Percentiles rank a stretch among this genome's conserved stretches.
Conservation (phyloP, 2,329 filamentous ascomycete species). For the Colletotrichum liaoningense region DNA sequence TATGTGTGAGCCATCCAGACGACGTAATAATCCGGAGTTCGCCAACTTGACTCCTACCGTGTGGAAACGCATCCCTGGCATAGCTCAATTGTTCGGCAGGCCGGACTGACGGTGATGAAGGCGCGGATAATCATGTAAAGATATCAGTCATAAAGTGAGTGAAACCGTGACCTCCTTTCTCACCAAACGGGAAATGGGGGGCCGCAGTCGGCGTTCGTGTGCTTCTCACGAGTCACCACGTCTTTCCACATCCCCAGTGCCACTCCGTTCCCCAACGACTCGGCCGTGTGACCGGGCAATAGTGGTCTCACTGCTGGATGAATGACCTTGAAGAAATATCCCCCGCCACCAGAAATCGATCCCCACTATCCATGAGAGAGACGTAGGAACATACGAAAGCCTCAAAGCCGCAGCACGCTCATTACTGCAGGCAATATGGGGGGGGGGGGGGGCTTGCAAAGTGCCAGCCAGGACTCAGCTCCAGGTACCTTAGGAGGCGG, state of each 20-base stretch:
- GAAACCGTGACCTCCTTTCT: not conserved
- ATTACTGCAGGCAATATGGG: not conserved
- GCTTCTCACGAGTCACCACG: not conserved
- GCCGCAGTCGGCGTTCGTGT: not conserved
- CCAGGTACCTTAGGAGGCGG: not conserved
- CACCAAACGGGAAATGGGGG: not conserved
- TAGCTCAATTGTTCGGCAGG: not conserved
- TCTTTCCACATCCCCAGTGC: not conserved
- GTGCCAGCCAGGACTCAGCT: not conserved
- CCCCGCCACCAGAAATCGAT: not conserved
- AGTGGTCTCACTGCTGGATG: not conserved
- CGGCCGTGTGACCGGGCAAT: constrained; percentile 16
- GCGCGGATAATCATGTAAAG: not conserved
- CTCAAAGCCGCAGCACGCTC: not conserved
- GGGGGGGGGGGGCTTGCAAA: not conserved
- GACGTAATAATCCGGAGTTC: not conserved
- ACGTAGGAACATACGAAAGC: not conserved
- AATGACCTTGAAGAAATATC: not conserved
- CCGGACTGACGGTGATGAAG: not conserved
- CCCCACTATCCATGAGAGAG: not conserved
- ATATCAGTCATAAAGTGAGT: not conserved
- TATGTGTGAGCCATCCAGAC: not conserved
- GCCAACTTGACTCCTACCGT: not conserved
- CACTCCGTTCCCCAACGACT: constrained; percentile 1
- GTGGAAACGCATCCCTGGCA: not conserved